phyloP scores from a whole-genome alignment of 2,329 filamentous ascomycete species.

The Hypoxylon sp. region DNA sequence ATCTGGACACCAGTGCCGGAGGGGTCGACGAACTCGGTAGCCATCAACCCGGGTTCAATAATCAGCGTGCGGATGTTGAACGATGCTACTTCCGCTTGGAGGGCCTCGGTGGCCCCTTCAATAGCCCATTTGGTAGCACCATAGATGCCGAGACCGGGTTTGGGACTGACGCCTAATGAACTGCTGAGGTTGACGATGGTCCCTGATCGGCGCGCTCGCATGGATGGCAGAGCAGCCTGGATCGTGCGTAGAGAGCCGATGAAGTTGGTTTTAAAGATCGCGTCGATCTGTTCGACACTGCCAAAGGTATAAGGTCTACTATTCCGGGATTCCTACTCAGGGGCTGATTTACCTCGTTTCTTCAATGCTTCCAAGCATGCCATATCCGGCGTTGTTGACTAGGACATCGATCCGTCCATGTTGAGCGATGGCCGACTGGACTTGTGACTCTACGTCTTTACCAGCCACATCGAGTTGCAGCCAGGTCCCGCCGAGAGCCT shows the following conservation, averaged over 20 bases:
- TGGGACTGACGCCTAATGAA: conserved; percentile 20
- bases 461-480: conserved; percentile 43
- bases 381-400: conserved; percentile 47
- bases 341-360: conserved; percentile 39
- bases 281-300: conserved; percentile 43
- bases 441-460: conserved; percentile 41
- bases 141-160: conserved; percentile 45
- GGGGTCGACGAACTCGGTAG: conserved; percentile 41
- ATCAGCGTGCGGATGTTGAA: conserved; percentile 47
- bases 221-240: conserved; percentile 45
- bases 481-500: conserved; percentile 46
- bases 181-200: conserved; percentile 50
- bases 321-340: neutral
- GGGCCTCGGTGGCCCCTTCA: conserved; percentile 45
- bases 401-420: conserved; percentile 46
- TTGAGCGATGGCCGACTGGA: conserved; percentile 37
- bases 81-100: conserved; percentile 42
- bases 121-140: conserved; percentile 45
- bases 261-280: conserved; percentile 47
- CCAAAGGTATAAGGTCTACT: conserved; percentile 13
- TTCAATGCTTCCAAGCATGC: conserved; percentile 43
- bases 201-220: conserved; percentile 46
- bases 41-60: conserved; percentile 43
- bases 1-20: conserved; percentile 34
- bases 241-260: conserved; percentile 46